phyloP scores from a whole-genome alignment of 2,329 filamentous ascomycete species.

The Dactylellina leptospora region DNA sequence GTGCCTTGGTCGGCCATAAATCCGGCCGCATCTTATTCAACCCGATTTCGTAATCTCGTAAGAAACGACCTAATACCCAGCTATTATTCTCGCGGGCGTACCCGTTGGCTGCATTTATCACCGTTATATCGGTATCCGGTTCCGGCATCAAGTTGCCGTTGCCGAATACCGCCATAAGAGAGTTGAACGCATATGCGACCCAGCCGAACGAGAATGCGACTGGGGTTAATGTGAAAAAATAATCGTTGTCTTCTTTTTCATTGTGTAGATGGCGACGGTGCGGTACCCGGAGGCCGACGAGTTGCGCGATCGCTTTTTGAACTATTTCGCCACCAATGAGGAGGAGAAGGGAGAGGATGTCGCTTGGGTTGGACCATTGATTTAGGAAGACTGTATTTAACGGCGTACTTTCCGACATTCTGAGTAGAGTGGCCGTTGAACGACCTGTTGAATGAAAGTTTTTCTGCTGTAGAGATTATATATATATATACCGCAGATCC shows the following conservation, averaged over 20 bases:
- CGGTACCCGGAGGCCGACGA: conserved; percentile 54
- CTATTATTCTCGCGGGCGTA: conserved; percentile 60
- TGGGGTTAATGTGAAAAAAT: conserved; percentile 56
- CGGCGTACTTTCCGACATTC: conserved; percentile 10
- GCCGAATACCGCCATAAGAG: conserved; percentile 57
- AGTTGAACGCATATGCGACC: conserved; percentile 54
- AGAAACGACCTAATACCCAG: conserved; percentile 63
- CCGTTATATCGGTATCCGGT: conserved; percentile 58
- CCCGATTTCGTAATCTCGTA: conserved; percentile 61
- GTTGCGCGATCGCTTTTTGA: conserved; percentile 58
- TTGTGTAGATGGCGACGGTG: conserved; percentile 35
- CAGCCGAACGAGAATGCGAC: conserved; percentile 59
- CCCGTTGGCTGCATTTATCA: conserved; percentile 61
- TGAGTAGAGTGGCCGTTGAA: no score
- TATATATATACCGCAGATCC: neutral
- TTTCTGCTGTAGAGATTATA: neutral
- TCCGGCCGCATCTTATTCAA: conserved; percentile 5
- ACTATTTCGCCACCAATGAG: conserved; percentile 60
- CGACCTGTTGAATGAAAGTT: no score
- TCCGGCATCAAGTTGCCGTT: conserved; percentile 59
- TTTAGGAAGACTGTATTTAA: conserved; percentile 22
- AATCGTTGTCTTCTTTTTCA: conserved; percentile 44
- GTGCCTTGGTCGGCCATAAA: conserved; percentile 32
- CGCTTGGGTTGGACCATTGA: conserved; percentile 53
- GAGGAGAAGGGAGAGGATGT: conserved; percentile 59